Conservation (phyloP, 768 basidiomycete species). For the Rubroboletus satanas region DNA sequence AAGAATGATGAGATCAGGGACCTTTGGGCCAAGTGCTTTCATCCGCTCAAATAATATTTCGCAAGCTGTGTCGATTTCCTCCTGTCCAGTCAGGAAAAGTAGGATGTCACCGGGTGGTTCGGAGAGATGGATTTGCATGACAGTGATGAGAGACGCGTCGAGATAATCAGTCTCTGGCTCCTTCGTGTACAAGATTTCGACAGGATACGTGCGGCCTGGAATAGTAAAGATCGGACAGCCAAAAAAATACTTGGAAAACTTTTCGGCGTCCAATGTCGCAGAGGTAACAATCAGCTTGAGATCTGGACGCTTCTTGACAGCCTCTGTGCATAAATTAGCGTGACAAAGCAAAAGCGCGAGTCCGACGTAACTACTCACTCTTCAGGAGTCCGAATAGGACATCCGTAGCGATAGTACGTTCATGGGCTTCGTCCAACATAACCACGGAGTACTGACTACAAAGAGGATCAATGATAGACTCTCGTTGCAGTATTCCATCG, state of each 20-base stretch:
- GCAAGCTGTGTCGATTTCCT: slow-evolving; percentile 97
- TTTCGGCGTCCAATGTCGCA: slow-evolving; percentile 98
- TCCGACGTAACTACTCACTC: slow-evolving; percentile 24
- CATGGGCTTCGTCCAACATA: slow-evolving; percentile 99
- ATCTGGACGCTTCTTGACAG: slow-evolving; percentile 90
- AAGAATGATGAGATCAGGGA: slow-evolving; percentile 93
- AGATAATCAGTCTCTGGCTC: slow-evolving; percentile 97
- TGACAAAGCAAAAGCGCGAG: not conserved
- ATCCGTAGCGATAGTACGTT: slow-evolving; percentile 97
- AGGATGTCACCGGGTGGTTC: slow-evolving; percentile 96
- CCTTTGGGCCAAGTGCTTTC: slow-evolving; percentile 98
- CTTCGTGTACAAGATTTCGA: slow-evolving; percentile 97
- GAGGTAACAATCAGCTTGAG: slow-evolving; percentile 98
- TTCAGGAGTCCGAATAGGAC: slow-evolving; percentile 95
- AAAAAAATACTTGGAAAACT: slow-evolving; percentile 99
- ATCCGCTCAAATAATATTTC: slow-evolving; percentile 98
- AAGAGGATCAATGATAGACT: slow-evolving; percentile 93
- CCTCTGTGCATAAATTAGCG: slow-evolving; percentile 54
- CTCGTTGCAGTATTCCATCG: slow-evolving; percentile 98
- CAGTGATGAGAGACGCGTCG: slow-evolving; percentile 95
- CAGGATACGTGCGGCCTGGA: slow-evolving; percentile 98
- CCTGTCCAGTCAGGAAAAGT: slow-evolving; percentile 96
- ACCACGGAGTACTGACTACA: slow-evolving; percentile 90
- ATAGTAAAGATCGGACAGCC: slow-evolving; percentile 99
- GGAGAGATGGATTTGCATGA: slow-evolving; percentile 99